Base-by-base conservation (phyloP, 352 stramenopile species). In the Pythium graminicola region DNA sequence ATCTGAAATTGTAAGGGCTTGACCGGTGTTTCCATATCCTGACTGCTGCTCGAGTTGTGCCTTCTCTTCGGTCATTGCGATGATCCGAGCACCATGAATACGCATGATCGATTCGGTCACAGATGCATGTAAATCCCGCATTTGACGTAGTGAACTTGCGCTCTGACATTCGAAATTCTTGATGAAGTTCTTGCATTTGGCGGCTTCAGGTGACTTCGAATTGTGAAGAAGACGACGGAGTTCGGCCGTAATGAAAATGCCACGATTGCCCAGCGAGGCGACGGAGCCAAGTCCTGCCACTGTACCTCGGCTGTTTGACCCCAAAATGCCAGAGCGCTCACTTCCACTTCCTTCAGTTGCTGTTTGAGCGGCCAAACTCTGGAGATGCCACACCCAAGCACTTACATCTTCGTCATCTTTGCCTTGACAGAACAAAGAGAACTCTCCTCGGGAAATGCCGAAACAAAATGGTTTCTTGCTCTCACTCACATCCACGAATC, bases 391-490 rank as follows among this genome's bases (percentile, higher is more conserved):
- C 19, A 95, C 80, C 84, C 84, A 95, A 0, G 73, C 77, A 42
- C 73, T 93, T n/a, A 86, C 83, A 27, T 95, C 84, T 52, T 93
- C 82, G 45, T 93, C 80, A 42, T 89, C 81, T 4, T 72, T 81
- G 6, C 76, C 84, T 13, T 90, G 86, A 41, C 80, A 93, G 22
- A 89, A 67, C 31, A 86, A 80, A 2, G 76, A 80, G 51, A 88
- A 88, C 14, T 88, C 80, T 2, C 76, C 64, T 9, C 76, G 69
- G 0, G 73, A 63, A 19, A 95, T 71, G 63, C 91, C 82, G 49
- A 95, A 95, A 54, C 81, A 95, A 49, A 88, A 90, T 33, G 78
- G 74, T 19, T 83, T 72, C 60, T 89, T 89, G 50, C 75, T 89
- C 52, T 93, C 81, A 35, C 72, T 67, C 2, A 76, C 70, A 51